Evolutionary conservation across 2,329 filamentous ascomycete genomes (phyloP).

Genomic region (Pleomassaria siparia): DNA sequence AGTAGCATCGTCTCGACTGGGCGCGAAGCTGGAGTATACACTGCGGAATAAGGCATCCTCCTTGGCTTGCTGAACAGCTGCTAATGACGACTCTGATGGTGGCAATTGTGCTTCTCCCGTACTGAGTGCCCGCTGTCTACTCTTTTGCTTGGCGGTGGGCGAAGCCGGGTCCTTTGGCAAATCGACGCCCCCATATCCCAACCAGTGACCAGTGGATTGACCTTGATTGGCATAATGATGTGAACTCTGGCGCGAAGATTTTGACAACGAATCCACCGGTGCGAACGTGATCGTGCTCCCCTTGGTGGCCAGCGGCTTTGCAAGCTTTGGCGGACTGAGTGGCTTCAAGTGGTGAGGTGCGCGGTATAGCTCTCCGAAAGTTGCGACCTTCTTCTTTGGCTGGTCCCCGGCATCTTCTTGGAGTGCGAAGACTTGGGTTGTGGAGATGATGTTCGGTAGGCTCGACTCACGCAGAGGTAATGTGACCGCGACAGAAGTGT

Average conservation of each 20-base stretch:
- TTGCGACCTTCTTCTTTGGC: constrained; percentile 60
- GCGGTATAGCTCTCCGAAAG: constrained; percentile 74
- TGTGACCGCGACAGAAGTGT: constrained; percentile 46
- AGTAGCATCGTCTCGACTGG: constrained; percentile 70
- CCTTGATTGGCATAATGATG: constrained; percentile 67
- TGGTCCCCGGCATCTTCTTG: constrained; percentile 42
- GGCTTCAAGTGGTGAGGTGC: constrained; percentile 65
- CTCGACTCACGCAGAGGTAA: constrained; percentile 62
- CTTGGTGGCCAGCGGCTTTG: constrained; percentile 67
- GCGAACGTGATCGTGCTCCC: constrained; percentile 54
- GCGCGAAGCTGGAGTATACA: constrained; percentile 79
- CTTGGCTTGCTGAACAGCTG: constrained; percentile 59
- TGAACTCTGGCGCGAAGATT: constrained; percentile 43
- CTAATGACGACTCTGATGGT: constrained; percentile 42
- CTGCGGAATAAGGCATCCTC: constrained; percentile 75
- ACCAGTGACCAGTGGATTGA: constrained; percentile 68
- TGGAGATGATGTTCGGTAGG: constrained; percentile 73
- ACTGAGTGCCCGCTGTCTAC: constrained; percentile 72
- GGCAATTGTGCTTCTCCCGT: constrained; percentile 61
- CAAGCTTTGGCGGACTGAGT: constrained; percentile 70
- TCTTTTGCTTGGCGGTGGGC: constrained; percentile 67
- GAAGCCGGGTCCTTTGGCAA: constrained; percentile 50
- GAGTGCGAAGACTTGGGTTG: constrained; percentile 65
- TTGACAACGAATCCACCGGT: constrained; percentile 55
- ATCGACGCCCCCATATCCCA: constrained; percentile 54